phyloP scores from a whole-genome alignment of 2,329 filamentous ascomycete genomes.

The Pestalotiopsis sp. region DNA sequence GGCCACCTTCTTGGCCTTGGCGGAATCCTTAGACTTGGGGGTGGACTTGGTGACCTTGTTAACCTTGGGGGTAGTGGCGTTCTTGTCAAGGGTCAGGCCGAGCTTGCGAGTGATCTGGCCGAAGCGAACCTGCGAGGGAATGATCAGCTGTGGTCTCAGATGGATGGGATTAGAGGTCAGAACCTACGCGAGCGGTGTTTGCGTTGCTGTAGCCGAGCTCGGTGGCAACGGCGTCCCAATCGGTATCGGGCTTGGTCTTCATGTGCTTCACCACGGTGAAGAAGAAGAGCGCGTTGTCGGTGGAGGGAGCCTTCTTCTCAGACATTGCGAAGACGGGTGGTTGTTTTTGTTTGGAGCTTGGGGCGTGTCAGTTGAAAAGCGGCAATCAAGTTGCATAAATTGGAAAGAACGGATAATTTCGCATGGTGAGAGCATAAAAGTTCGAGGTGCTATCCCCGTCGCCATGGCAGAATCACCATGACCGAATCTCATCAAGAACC shows the following conservation, averaged over 20 bases:
- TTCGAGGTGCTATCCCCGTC: too few relatives aligned
- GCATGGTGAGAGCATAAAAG: too few relatives aligned
- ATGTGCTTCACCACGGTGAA: conserved; percentile 47
- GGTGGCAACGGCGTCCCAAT: conserved; percentile 43
- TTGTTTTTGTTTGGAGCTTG: not conserved
- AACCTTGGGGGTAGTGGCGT: not conserved
- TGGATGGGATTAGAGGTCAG: too few relatives aligned
- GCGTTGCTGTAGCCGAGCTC: conserved; percentile 39
- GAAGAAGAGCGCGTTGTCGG: conserved; percentile 34
- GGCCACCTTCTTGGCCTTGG: not conserved
- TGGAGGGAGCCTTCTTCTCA: not conserved
- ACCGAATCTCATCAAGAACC: too few relatives aligned
- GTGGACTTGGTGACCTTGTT: not conserved
- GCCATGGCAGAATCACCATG: too few relatives aligned
- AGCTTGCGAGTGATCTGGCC: conserved; percentile 53
- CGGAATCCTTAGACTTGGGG: not conserved
- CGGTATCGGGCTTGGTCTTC: conserved; percentile 44
- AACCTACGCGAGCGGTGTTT: conserved; percentile 39
- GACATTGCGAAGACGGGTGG: not conserved
- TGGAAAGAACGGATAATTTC: too few relatives aligned
- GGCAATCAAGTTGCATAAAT: too few relatives aligned
- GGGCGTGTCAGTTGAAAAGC: not conserved
- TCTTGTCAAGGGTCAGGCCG: conserved; percentile 30
- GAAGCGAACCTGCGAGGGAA: conserved; percentile 42
- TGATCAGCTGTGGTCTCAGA: not conserved